Percentiles rank a stretch among this genome's conserved stretches.
Conservation (phyloP, 75 land plant genomes). For the Cunninghamia lanceolata region DNA sequence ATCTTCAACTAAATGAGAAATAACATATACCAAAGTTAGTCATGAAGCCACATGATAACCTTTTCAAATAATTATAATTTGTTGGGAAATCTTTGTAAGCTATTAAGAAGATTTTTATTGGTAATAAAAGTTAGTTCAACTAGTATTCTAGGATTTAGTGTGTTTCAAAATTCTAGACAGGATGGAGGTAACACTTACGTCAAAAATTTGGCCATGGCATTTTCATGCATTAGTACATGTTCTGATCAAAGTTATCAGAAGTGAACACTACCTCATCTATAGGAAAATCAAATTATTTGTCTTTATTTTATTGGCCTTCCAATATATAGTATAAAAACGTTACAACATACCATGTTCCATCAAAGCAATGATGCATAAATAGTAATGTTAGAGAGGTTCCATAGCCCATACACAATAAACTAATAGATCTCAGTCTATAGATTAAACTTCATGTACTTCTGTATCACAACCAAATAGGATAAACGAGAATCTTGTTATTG, state of each 20-base stretch:
- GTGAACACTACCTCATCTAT: neutral
- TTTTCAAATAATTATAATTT: neutral
- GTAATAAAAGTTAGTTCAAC: neutral
- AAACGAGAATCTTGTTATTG: too few species aligned
- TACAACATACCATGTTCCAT: neutral
- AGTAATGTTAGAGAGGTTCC: too few species aligned
- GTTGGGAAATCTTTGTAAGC: neutral
- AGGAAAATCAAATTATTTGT: neutral
- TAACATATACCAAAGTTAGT: neutral
- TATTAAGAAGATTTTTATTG: neutral
- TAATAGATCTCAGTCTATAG: too few species aligned
- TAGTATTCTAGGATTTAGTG: neutral
- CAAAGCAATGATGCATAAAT: too few species aligned
- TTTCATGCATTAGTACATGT: neutral
- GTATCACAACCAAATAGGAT: too few species aligned
- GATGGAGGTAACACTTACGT: neutral
- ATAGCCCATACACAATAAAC: too few species aligned
- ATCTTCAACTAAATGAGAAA: neutral
- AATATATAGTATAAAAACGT: neutral
- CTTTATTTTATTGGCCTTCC: too few species aligned
- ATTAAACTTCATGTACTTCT: too few species aligned
- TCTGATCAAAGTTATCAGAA: neutral
- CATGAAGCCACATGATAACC: neutral
- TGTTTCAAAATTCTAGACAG: too few species aligned
- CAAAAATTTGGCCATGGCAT: neutral